Percentiles rank a stretch among this genome's conserved stretches.
Conservation (phyloP, 495 filamentous ascomycete species). For the Echria macrotheca region DNA sequence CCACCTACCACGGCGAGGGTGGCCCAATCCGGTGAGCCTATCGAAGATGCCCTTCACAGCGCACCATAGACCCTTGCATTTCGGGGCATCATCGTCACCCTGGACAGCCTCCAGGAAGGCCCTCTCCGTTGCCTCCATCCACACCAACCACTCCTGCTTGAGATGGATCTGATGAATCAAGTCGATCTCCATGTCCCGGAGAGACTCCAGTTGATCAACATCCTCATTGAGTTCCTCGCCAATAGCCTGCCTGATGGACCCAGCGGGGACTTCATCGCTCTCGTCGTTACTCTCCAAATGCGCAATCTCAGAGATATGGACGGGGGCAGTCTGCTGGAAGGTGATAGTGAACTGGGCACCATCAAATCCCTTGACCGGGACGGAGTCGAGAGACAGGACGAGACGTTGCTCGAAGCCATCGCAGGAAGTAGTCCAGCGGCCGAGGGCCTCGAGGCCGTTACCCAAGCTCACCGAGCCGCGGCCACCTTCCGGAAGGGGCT, state of each 20-base stretch:
- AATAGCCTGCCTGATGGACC: too few species aligned
- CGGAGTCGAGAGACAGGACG: slow-evolving; percentile 38
- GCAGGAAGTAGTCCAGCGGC: slow-evolving; percentile 45
- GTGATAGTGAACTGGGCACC: slow-evolving; percentile 40
- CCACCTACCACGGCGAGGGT: not conserved
- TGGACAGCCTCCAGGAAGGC: slow-evolving; percentile 10
- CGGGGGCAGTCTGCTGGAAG: slow-evolving; percentile 29
- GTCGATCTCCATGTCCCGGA: slow-evolving; percentile 25
- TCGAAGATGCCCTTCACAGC: slow-evolving; percentile 15
- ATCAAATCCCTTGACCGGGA: slow-evolving; percentile 30
- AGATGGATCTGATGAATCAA: slow-evolving; percentile 28
- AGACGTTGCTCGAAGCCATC: slow-evolving; percentile 42
- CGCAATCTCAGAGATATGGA: not conserved
- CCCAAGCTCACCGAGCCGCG: slow-evolving; percentile 27
- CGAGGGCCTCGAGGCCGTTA: slow-evolving; percentile 21
- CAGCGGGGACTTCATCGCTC: too few species aligned
- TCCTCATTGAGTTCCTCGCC: slow-evolving; percentile 19
- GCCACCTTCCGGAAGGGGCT: slow-evolving; percentile 26
- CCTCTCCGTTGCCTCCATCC: slow-evolving; percentile 8
- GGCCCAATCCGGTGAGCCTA: slow-evolving; percentile 2
- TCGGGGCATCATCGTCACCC: slow-evolving; percentile 9
- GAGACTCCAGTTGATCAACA: slow-evolving; percentile 28
- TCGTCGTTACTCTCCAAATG: too few species aligned
- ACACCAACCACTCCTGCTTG: slow-evolving; percentile 20
- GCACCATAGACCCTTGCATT: slow-evolving; percentile 11